Evolutionary conservation across 1,284 basidiomycete species (phyloP).

Genomic region (Marasmius sp.): DNA sequence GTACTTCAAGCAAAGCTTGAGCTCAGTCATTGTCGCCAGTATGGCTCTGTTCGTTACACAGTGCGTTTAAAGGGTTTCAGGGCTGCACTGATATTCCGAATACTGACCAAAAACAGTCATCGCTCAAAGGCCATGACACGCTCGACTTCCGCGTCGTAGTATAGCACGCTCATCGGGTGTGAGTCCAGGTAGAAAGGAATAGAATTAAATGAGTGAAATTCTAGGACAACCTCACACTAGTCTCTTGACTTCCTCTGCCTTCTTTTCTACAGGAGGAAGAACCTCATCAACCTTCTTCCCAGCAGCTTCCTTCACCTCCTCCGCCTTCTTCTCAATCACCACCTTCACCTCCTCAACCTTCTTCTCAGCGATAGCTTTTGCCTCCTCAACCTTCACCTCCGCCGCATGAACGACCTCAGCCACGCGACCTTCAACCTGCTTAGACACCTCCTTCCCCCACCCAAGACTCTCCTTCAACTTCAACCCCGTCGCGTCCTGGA

Average conservation of each 20-base stretch:
- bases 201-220: neutral
- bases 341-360: constrained; percentile 16
- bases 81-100: too few relatives aligned
- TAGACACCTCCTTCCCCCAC: constrained; percentile 28
- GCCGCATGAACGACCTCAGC: constrained; percentile 16
- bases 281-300: constrained; percentile 6
- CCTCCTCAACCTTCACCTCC: constrained; percentile 25
- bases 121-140: too few relatives aligned
- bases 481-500: constrained; percentile 73
- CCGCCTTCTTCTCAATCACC: constrained; percentile 24
- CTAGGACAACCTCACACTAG: neutral
- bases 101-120: too few relatives aligned
- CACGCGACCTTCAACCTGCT: constrained; percentile 18
- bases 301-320: constrained; percentile 15
- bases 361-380: constrained; percentile 13
- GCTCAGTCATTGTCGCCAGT: too few relatives aligned
- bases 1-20: too few relatives aligned
- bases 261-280: neutral
- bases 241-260: neutral
- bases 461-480: constrained; percentile 67
- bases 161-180: too few relatives aligned
- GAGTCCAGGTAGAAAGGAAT: too few relatives aligned
- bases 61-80: too few relatives aligned
- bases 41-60: too few relatives aligned
- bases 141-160: too few relatives aligned